phyloP scores from a whole-genome alignment of 768 basidiomycete genomes.

The Mycena venus region DNA sequence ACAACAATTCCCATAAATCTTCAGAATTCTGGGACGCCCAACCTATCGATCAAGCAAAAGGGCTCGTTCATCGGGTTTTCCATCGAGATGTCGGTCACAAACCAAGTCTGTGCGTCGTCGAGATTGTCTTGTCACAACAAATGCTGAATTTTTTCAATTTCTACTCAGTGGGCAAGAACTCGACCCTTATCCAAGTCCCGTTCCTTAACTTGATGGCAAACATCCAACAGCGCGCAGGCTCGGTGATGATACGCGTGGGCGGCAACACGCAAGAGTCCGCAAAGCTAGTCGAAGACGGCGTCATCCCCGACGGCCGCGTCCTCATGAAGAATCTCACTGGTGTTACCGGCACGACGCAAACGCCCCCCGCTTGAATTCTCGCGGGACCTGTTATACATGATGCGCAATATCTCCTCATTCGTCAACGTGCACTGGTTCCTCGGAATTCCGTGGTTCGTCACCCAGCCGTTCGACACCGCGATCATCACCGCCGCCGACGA shows the following conservation, averaged over 20 bases:
- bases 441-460: conserved; percentile 38
- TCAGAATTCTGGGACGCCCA: conserved; percentile 46
- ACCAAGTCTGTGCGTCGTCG: conserved; percentile 63
- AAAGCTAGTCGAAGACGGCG: conserved; percentile 53
- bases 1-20: conserved; percentile 63
- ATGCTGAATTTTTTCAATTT: not conserved
- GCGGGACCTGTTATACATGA: conserved; percentile 62
- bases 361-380: conserved; percentile 65
- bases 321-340: conserved; percentile 34
- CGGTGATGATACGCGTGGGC: conserved; percentile 75
- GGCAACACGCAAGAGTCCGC: conserved; percentile 87
- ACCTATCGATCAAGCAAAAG: conserved; percentile 52
- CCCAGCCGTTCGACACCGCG: conserved; percentile 5
- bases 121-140: not conserved
- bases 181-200: conserved; percentile 65
- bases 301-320: conserved; percentile 57
- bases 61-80: conserved; percentile 68
- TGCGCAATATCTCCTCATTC: conserved; percentile 59
- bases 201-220: conserved; percentile 88
- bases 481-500: conserved; percentile 4
- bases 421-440: conserved; percentile 64
- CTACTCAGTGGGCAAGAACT: conserved; percentile 62
- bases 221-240: conserved; percentile 73
- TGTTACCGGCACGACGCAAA: conserved; percentile 51
- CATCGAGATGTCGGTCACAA: conserved; percentile 73